Percentiles rank a stretch among this genome's conserved stretches.
phyloP scores from a whole-genome alignment of 2,329 filamentous ascomycete species.

The Cadophora sp. region DNA sequence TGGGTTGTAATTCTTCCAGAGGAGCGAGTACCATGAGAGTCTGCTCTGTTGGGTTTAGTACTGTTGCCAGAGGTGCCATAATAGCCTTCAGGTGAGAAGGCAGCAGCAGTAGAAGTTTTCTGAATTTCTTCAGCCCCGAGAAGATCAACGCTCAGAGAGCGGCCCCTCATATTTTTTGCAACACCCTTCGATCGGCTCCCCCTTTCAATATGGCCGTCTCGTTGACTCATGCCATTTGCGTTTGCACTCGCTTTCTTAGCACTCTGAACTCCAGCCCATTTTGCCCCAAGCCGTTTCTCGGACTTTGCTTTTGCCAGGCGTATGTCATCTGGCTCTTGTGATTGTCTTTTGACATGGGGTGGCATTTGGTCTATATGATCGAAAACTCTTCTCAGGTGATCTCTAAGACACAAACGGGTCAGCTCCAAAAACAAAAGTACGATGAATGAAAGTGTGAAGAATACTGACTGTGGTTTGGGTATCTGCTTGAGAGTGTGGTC shows the following conservation, averaged over 20 bases:
- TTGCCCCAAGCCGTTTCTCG: neutral
- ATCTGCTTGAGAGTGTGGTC: conserved; percentile 4
- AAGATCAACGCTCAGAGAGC: neutral
- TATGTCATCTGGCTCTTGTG: conserved; percentile 19
- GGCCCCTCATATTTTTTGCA: conserved; percentile 1
- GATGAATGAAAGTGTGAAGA: neutral
- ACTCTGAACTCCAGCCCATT: neutral
- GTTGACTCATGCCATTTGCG: neutral
- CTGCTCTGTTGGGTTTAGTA: neutral
- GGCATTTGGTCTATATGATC: neutral
- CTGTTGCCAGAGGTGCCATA: neutral
- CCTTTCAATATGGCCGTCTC: neutral
- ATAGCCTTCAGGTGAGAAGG: neutral
- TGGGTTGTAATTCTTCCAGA: conserved; percentile 25
- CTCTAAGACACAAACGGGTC: neutral
- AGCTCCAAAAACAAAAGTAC: neutral
- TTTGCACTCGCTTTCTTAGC: neutral
- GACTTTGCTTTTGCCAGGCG: conserved; percentile 9
- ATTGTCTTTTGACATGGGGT: neutral
- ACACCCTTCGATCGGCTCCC: neutral
- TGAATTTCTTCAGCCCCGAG: neutral
- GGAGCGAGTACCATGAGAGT: conserved; percentile 22
- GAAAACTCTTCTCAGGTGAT: conserved; percentile 25
- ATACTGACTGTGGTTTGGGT: neutral
- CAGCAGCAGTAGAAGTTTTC: neutral